A percentile compares a stretch with the other conserved stretches of the same genome.
These are phyloP conservation scores for Mitragyna speciosa DNA, from an alignment of 257 asterid species.

Conservation along the genomic window DNA sequence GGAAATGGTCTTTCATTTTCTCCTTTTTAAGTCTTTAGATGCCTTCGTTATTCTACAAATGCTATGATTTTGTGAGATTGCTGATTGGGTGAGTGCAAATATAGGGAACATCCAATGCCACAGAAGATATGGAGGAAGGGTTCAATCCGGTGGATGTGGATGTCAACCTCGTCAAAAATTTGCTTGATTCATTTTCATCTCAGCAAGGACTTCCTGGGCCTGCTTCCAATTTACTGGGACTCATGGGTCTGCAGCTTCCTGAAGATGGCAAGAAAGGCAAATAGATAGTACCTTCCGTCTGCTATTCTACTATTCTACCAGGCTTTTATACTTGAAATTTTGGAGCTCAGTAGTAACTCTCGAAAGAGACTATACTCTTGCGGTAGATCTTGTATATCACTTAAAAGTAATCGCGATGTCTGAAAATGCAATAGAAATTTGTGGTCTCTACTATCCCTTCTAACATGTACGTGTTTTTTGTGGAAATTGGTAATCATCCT, in stretches of 20 bases:
- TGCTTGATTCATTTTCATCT: constrained; percentile 77
- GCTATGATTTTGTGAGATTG: background rate
- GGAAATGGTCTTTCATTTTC: background rate
- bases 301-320: background rate
- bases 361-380: no score
- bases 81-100: constrained; percentile 9
- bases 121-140: constrained; percentile 63
- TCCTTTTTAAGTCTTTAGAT: background rate
- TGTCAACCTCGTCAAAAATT: constrained; percentile 80
- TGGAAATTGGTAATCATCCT: no score
- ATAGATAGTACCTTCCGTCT: constrained; percentile 15
- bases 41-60: background rate
- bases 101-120: constrained; percentile 63
- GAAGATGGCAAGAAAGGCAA: constrained; percentile 60
- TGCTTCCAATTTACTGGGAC: constrained; percentile 87
- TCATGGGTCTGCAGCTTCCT: constrained; percentile 82
- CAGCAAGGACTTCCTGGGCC: constrained; percentile 96
- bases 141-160: constrained; percentile 85
- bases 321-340: background rate
- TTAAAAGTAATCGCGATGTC: no score
- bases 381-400: background rate
- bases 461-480: no score
- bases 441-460: background rate
- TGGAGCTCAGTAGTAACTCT: background rate
- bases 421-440: background rate